Base-by-base conservation (phyloP, 257 asterid genomes). In the Ballota nigra region DNA sequence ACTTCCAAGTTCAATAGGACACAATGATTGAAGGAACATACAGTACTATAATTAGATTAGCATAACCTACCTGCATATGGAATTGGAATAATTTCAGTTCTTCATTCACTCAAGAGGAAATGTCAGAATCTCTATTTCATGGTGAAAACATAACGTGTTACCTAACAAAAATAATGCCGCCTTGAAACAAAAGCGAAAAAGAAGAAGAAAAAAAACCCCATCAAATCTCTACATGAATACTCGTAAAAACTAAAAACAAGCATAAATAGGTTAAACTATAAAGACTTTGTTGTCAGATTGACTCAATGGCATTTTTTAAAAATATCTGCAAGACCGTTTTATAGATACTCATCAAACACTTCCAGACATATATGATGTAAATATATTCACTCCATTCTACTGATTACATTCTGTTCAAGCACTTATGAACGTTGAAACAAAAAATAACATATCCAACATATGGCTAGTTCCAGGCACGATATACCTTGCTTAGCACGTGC, bases 171-270 rank as follows among this genome's bases (percentile, higher is more conserved):
- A 33, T 13, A 33, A 34, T n/a, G 13, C 73, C 11, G 31, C 23
- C 63, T 51, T 52, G 53, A 68, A 31, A 19, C 73, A 62, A 9
- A 68, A 51, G 73, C 22, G 19, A 52, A 12, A 51, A 49, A 47
- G 43, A 9, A 26, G 2, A 13, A 0, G 2, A 29, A 6, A n/a
- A 6, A 47, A 43, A 55, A 52, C 20, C 63, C 29, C 29, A 36
- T 10, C 3, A 26, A 26, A 26, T 26, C 3, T n/a, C n/a, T n/a
- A 16, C 26, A 4, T 31, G 12, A 68, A 29, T 29, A 29, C 12
- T 36, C 43, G 2, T 36, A 36, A 6, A 36, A 36, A 36, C n/a
- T n/a, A n/a, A n/a, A n/a, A n/a, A n/a, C n/a, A n/a, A n/a, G n/a
- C n/a, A n/a, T n/a, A n/a, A n/a, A n/a, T n/a, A n/a, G n/a, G n/a